Evolutionary conservation across 441 rosid genomes (phyloP), one percentile per base, ranked within the genome.

Genomic region (Syzygium malaccense): DNA sequence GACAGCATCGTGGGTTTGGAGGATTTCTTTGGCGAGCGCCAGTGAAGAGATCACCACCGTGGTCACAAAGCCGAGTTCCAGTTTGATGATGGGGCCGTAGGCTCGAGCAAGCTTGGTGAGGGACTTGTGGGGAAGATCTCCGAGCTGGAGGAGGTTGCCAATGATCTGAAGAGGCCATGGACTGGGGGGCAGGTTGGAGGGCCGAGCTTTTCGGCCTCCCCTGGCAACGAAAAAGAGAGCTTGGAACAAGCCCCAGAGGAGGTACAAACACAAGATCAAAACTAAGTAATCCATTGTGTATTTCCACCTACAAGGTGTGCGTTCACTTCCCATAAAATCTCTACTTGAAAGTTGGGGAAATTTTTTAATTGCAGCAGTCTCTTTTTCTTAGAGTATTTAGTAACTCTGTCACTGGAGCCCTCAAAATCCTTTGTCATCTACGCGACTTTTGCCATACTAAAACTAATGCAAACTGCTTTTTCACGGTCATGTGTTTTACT

Each of bases 1-100:
- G 51, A 71, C 83, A 13, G 83, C 83, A 71, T 71, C n/a, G 17
- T 20, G n/a, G 18, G 83, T 45, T 71, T 41, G 83, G 51, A 71
- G 83, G 51, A 71, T 71, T 12, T 37, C 83, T 71, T 23, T 71
- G 83, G 87, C 85, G 41, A 75, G 62, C 8, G 60, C 14, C 13
- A 85, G 80, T 4, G 87, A 89, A 18, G 88, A 87, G 80, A 87
- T 87, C n/a, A 89, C 88, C 23, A 89, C 83, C 2, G 87, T 86
- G 64, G 87, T 80, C 48, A 86, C 32, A 32, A 51, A 20, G 58
- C 88, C 90, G 14, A 79, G 86, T 28, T 60, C 54, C n/a, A 89
- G 54, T n/a, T 28, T 89, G 86, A 89, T 86, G 80, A 89, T 78
- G 23, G 90, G 86, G 13, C 90, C 88, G 17, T 62, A 80, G n/a